Conservation (phyloP, 169 alveolate species). For the Theileria annulata region DNA sequence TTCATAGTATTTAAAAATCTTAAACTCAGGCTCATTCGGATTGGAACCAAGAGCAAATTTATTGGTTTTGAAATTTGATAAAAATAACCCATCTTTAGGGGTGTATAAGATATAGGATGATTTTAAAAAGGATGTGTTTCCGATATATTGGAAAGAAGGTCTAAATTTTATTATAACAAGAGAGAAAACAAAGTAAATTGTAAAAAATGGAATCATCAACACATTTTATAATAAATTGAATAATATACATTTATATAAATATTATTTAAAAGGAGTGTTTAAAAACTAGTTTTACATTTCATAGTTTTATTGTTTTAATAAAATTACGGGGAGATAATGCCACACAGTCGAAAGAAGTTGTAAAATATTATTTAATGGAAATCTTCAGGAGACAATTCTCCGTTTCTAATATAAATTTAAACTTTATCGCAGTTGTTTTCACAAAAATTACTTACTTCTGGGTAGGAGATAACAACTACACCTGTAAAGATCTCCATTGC, state of each 20-base stretch:
- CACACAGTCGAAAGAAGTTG: slow-evolving; percentile 5
- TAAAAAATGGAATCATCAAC: background rate
- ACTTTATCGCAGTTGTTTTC: slow-evolving; percentile 34
- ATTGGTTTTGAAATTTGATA: background rate
- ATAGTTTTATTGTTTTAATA: background rate
- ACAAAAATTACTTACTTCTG: slow-evolving; percentile 38
- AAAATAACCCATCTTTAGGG: background rate
- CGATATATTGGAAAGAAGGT: slow-evolving; percentile 5
- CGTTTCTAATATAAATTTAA: slow-evolving; percentile 32
- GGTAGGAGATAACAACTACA: slow-evolving; percentile 58
- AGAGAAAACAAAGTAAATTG: background rate
- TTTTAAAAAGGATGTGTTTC: background rate
- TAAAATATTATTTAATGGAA: slow-evolving; percentile 39
- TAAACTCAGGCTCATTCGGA: too few relatives aligned
- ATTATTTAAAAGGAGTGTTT: background rate
- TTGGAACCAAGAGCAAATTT: background rate
- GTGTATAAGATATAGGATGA: background rate
- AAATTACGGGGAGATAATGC: background rate
- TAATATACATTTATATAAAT: background rate
- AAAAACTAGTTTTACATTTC: background rate
- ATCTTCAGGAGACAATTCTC: slow-evolving; percentile 29
- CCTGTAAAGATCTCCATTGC: slow-evolving; percentile 53
- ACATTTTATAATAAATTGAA: slow-evolving; percentile 17
- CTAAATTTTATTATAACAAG: background rate
- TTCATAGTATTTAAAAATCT: slow-evolving; percentile 5